These are phyloP conservation scores for Aspergillus ochraceus DNA, from an alignment of 2,329 filamentous ascomycete genomes.

Conservation along the genomic window DNA sequence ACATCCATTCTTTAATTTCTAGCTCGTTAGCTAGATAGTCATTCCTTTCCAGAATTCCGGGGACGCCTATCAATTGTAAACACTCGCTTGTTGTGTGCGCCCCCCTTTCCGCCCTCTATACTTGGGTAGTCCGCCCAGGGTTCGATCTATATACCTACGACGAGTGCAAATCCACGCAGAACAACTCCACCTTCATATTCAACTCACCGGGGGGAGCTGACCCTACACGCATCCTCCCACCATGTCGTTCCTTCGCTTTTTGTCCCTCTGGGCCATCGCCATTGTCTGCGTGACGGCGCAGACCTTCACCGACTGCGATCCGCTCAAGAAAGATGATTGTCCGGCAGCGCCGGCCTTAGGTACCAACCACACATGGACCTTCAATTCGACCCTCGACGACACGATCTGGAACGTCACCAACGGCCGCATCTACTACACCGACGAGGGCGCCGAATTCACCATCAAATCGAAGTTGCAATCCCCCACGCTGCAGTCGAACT, in stretches of 20 bases:
- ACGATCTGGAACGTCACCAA: conserved; percentile 69
- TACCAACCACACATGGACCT: conserved; percentile 59
- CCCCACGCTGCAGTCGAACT: conserved; percentile 74
- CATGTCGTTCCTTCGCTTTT: background rate
- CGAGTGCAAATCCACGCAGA: background rate
- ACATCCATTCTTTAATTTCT: conserved; percentile 26
- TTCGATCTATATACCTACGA: background rate
- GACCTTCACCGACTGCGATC: conserved; percentile 76
- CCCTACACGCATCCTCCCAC: background rate
- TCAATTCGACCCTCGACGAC: conserved; percentile 61
- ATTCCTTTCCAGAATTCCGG: conserved; percentile 11
- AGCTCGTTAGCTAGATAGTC: conserved; percentile 6
- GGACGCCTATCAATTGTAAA: background rate
- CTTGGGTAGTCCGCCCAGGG: background rate
- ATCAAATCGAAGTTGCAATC: conserved; percentile 71
- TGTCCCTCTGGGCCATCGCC: background rate
- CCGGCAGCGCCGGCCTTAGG: conserved; percentile 71
- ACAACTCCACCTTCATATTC: background rate
- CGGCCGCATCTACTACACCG: conserved; percentile 63
- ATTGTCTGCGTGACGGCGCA: conserved; percentile 57
- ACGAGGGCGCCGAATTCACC: conserved; percentile 68
- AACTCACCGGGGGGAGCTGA: background rate
- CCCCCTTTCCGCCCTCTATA: conserved; percentile 1
- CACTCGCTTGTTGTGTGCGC: background rate
- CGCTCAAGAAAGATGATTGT: conserved; percentile 65